A percentile compares a stretch with the other conserved stretches of the same genome.
Conservation (phyloP, 2,329 filamentous ascomycete genomes). For the Plenodomus biglobosus region DNA sequence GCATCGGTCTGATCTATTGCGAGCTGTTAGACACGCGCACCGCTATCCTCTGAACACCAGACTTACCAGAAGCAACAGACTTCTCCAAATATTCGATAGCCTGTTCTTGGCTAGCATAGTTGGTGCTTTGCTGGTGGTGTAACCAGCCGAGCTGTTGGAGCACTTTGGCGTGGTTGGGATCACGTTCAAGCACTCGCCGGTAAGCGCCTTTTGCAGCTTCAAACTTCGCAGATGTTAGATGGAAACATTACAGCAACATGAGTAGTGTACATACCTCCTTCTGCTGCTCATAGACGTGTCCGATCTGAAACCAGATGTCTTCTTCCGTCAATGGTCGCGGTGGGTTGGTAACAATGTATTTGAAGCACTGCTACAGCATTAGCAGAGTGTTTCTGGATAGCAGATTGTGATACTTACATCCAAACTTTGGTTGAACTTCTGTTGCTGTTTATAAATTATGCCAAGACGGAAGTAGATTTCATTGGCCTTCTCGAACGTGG, state of each 20-base stretch:
- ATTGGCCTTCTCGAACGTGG: slow-evolving; percentile 96
- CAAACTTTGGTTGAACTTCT: slow-evolving; percentile 87
- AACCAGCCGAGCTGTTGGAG: slow-evolving; percentile 97
- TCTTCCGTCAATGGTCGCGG: slow-evolving; percentile 92
- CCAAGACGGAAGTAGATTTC: slow-evolving; percentile 98
- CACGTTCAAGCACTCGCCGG: slow-evolving; percentile 86
- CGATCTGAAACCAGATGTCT: slow-evolving; percentile 99
- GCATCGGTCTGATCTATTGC: slow-evolving; percentile 82
- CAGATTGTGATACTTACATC: slow-evolving; percentile 62
- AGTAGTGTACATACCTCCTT: slow-evolving; percentile 76
- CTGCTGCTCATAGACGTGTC: slow-evolving; percentile 97
- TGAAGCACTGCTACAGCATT: slow-evolving; percentile 76
- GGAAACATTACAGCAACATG: neutral
- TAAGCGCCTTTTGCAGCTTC: slow-evolving; percentile 92
- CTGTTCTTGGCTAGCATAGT: slow-evolving; percentile 88
- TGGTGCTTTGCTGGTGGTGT: slow-evolving; percentile 92
- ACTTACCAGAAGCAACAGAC: slow-evolving; percentile 84
- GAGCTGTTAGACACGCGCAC: slow-evolving; percentile 20
- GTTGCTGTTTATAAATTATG: slow-evolving; percentile 99
- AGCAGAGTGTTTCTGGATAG: slow-evolving; percentile 3
- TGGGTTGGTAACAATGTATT: slow-evolving; percentile 93
- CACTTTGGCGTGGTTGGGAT: slow-evolving; percentile 96
- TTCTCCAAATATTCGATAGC: slow-evolving; percentile 98
- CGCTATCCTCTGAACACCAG: slow-evolving; percentile 12
- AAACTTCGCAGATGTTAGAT: slow-evolving; percentile 62